A percentile compares a stretch with the other conserved stretches of the same genome.
These are phyloP conservation scores for Vachellia pachyceras DNA, from an alignment of 306 rosid species.

Conservation along the genomic window DNA sequence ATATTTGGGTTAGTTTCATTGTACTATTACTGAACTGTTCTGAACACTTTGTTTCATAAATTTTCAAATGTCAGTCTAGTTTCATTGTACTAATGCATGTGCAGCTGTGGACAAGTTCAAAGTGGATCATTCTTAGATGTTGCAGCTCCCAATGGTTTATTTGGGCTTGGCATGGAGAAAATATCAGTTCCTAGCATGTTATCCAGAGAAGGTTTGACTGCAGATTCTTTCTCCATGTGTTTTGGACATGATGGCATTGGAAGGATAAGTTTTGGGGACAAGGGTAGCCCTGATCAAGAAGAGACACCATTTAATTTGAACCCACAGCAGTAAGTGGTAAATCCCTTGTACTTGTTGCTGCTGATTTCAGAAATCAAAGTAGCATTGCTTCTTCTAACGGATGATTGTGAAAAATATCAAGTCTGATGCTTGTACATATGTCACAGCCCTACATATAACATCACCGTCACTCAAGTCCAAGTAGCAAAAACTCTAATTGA, in stretches of 20 bases:
- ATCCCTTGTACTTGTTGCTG: conserved; percentile 47
- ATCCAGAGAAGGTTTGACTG: conserved; percentile 77
- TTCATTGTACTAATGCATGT: not conserved
- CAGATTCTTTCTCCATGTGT: conserved; percentile 96
- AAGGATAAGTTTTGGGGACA: conserved; percentile 92
- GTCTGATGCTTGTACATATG: conserved; percentile 42
- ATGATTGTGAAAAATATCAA: conserved; percentile 19
- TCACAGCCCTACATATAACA: conserved; percentile 88
- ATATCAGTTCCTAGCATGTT: conserved; percentile 96
- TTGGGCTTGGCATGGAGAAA: conserved; percentile 98
- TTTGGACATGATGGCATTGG: conserved; percentile 90
- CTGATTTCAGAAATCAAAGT: conserved; percentile 36
- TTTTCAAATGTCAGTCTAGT: not conserved
- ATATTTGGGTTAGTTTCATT: conserved; percentile 80
- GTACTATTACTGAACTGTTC: conserved; percentile 23
- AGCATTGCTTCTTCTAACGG: conserved; percentile 9
- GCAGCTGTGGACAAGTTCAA: conserved; percentile 95
- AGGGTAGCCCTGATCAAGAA: conserved; percentile 84
- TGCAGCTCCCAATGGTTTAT: conserved; percentile 94
- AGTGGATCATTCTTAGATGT: conserved; percentile 90
- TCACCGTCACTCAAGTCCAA: conserved; percentile 73
- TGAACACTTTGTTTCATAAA: not conserved
- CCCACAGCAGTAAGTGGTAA: conserved; percentile 83
- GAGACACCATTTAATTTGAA: conserved; percentile 88
- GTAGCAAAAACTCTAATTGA: conserved; percentile 77